phyloP scores from a whole-genome alignment of 768 basidiomycete species.

The Hortiboletus flavorubellus region DNA sequence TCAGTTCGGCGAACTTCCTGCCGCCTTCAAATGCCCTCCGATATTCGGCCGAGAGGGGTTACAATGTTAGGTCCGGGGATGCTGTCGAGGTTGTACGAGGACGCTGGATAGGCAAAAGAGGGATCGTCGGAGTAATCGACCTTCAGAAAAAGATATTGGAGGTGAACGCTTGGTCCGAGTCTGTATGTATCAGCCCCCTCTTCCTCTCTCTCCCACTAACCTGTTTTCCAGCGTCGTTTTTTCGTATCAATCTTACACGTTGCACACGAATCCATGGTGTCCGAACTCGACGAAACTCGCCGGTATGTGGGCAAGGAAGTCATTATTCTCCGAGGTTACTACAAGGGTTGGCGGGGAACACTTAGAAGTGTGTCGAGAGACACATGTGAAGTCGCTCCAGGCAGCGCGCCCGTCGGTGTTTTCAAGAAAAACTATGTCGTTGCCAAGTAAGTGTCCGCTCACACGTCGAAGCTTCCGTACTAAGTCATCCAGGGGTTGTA shows the following conservation, averaged over 20 bases:
- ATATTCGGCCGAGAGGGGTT: neutral
- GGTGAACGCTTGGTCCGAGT: neutral
- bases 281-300: neutral
- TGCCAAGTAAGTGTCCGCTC: neutral
- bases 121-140: neutral
- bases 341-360: constrained; percentile 3
- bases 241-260: neutral
- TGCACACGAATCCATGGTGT: neutral
- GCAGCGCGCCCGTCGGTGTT: neutral
- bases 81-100: neutral
- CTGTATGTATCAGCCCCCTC: neutral
- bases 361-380: neutral
- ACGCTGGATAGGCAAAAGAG: neutral
- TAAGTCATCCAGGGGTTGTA: too few relatives aligned
- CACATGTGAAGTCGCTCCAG: neutral
- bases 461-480: too few relatives aligned
- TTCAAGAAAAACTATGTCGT: neutral
- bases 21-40: neutral
- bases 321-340: neutral
- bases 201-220: neutral
- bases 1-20: neutral
- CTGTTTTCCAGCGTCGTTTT: neutral
- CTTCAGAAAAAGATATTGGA: neutral
- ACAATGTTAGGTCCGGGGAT: constrained; percentile 1
- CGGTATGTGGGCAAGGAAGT: neutral